Conservation (phyloP, 2,329 filamentous ascomycete species). For the Colletotrichum higginsianum region DNA sequence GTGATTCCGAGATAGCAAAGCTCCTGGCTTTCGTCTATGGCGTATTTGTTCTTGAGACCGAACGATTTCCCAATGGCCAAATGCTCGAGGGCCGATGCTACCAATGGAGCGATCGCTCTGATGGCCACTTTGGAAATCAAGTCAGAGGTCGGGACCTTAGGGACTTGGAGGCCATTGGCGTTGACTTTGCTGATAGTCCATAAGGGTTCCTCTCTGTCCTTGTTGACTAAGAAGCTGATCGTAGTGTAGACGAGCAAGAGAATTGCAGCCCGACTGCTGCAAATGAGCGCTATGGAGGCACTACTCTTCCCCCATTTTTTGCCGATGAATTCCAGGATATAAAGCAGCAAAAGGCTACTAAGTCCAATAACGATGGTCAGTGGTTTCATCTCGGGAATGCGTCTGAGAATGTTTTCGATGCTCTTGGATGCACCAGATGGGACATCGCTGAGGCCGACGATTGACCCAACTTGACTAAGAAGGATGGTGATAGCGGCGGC, state of each 20-base stretch:
- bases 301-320: slow-evolving; percentile 72
- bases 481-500: slow-evolving; percentile 77
- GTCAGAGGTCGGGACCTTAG: slow-evolving; percentile 61
- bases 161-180: slow-evolving; percentile 67
- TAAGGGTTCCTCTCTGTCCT: slow-evolving; percentile 63
- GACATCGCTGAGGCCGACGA: slow-evolving; percentile 68
- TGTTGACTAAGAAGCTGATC: slow-evolving; percentile 75
- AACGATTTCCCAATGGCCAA: slow-evolving; percentile 76
- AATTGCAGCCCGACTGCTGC: slow-evolving; percentile 73
- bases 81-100: slow-evolving; percentile 74
- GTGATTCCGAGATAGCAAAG: slow-evolving; percentile 74
- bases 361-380: slow-evolving; percentile 73
- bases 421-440: slow-evolving; percentile 68
- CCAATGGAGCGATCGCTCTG: slow-evolving; percentile 72
- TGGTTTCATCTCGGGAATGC: slow-evolving; percentile 70
- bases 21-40: slow-evolving; percentile 76
- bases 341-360: slow-evolving; percentile 68
- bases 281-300: slow-evolving; percentile 70
- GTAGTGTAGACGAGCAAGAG: slow-evolving; percentile 74
- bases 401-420: slow-evolving; percentile 71
- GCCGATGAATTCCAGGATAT: slow-evolving; percentile 70
- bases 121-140: slow-evolving; percentile 69
- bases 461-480: slow-evolving; percentile 74
- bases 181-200: slow-evolving; percentile 72
- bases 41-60: slow-evolving; percentile 73